phyloP scores from a whole-genome alignment of 2,329 filamentous ascomycete species.

The Orbilia brochopaga region DNA sequence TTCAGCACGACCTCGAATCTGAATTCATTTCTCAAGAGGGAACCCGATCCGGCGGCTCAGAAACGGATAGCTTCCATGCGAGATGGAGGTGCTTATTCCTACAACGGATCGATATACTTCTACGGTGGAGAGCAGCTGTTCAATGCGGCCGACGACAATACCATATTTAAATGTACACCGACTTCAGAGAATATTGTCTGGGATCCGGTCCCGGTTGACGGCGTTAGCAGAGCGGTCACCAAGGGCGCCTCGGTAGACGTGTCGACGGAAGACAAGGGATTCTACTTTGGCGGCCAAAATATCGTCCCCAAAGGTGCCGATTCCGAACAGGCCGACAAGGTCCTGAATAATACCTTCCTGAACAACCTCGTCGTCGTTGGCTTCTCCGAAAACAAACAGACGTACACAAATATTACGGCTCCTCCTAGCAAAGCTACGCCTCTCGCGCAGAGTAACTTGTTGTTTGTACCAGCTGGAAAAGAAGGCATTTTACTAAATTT shows the following conservation, averaged over 20 bases:
- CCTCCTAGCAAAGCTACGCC: constrained; percentile 11
- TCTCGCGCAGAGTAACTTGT: constrained; percentile 34
- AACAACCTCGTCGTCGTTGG: constrained; percentile 36
- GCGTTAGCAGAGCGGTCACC: constrained; percentile 40
- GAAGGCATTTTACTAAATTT: constrained; percentile 38
- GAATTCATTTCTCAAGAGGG: constrained; percentile 32
- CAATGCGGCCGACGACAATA: constrained; percentile 30
- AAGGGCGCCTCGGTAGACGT: constrained; percentile 39
- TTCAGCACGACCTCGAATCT: constrained; percentile 24
- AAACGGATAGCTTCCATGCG: constrained; percentile 42
- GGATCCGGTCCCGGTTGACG: constrained; percentile 18
- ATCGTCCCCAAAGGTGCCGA: constrained; percentile 38
- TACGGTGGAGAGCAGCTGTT: constrained; percentile 47
- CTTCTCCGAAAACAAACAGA: constrained; percentile 21
- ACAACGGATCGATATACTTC: constrained; percentile 43
- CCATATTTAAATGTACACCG: constrained; percentile 43
- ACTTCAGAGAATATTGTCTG: constrained; percentile 38
- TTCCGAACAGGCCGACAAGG: constrained; percentile 20
- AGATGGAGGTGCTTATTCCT: constrained; percentile 42
- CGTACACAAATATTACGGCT: constrained; percentile 38
- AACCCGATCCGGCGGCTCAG: constrained; percentile 33
- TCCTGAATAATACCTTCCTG: constrained; percentile 23
- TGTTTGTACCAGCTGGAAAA: constrained; percentile 47
- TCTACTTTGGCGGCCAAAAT: constrained; percentile 44
- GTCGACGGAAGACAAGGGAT: constrained; percentile 41